phyloP scores from a whole-genome alignment of 2,329 filamentous ascomycete species.

The Stachybotrys elegans region DNA sequence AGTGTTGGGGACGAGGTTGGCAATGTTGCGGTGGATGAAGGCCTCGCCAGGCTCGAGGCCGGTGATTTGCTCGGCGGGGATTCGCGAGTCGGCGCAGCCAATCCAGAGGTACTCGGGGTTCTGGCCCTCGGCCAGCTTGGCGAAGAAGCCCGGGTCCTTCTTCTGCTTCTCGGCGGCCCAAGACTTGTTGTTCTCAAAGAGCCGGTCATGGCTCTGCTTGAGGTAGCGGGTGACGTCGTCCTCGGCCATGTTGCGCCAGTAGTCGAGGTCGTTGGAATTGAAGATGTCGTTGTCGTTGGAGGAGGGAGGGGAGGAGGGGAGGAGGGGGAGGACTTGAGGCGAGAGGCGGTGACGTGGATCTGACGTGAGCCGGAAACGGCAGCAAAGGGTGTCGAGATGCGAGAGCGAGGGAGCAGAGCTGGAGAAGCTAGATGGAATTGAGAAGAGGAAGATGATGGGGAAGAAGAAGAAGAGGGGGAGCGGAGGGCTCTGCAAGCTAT shows the following conservation, averaged over 20 bases:
- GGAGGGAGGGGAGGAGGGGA: neutral
- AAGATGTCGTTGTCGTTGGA: conserved; percentile 3
- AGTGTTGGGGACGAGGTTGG: conserved; percentile 75
- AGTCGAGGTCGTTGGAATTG: conserved; percentile 5
- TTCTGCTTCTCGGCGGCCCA: conserved; percentile 57
- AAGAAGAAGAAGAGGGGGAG: neutral
- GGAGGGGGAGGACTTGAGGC: conserved; percentile 7
- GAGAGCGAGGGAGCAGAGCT: no score
- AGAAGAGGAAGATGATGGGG: neutral
- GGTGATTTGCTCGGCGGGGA: conserved; percentile 85
- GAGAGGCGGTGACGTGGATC: conserved; percentile 2
- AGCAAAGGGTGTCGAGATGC: no score
- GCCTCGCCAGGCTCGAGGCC: conserved; percentile 82
- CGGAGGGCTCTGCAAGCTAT: neutral
- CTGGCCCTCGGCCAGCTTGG: conserved; percentile 59
- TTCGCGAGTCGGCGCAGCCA: conserved; percentile 84
- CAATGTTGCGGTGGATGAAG: conserved; percentile 93
- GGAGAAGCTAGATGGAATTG: no score
- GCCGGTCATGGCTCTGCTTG: conserved; percentile 57
- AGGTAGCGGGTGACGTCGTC: conserved; percentile 50
- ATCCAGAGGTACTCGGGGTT: conserved; percentile 77
- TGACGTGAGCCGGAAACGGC: no score
- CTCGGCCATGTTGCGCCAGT: conserved; percentile 26
- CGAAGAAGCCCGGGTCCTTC: conserved; percentile 61
- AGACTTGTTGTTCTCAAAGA: conserved; percentile 63